A percentile compares a stretch with the other conserved stretches of the same genome.
Evolutionary conservation across 73 alveolate genomes (phyloP).

Genomic region (Paramecium biaurelia): DNA sequence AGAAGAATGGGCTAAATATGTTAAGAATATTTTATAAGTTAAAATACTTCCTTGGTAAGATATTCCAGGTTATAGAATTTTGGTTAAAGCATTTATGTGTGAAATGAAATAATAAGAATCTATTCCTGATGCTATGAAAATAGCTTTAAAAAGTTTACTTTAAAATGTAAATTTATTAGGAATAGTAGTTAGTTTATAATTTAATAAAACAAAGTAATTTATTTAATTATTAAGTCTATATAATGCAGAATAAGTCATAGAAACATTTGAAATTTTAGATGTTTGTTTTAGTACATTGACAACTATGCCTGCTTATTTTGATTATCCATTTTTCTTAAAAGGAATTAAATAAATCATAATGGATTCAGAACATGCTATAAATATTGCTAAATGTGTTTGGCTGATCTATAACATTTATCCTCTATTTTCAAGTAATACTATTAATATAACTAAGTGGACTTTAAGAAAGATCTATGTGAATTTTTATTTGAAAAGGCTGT

Average conservation of each 20-base stretch:
- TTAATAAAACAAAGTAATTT: slow-evolving; percentile 14
- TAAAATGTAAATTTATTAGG: not conserved
- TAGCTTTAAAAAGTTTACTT: slow-evolving; percentile 35
- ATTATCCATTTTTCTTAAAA: slow-evolving; percentile 1
- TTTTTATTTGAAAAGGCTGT: slow-evolving; percentile 12
- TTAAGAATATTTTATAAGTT: not conserved
- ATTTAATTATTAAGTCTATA: not conserved
- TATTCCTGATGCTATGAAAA: slow-evolving; percentile 30
- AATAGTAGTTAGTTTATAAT: not conserved
- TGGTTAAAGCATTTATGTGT: slow-evolving; percentile 47
- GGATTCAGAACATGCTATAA: slow-evolving; percentile 1
- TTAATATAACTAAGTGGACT: not conserved
- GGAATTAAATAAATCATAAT: not conserved
- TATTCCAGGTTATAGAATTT: slow-evolving; percentile 42
- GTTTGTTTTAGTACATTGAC: slow-evolving; percentile 10
- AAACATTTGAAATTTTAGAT: slow-evolving; percentile 7
- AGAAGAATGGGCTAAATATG: slow-evolving; percentile 42
- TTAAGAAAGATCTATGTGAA: slow-evolving; percentile 26
- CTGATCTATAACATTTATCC: not conserved
- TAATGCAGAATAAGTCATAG: slow-evolving; percentile 22
- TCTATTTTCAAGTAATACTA: not conserved
- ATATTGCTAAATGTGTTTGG: slow-evolving; percentile 50
- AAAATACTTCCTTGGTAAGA: slow-evolving; percentile 43
- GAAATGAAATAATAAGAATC: not conserved
- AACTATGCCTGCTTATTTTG: slow-evolving; percentile 38